These are phyloP conservation scores for Cytospora piceicola DNA, from an alignment of 2,329 filamentous ascomycete species.

Conservation along the genomic window DNA sequence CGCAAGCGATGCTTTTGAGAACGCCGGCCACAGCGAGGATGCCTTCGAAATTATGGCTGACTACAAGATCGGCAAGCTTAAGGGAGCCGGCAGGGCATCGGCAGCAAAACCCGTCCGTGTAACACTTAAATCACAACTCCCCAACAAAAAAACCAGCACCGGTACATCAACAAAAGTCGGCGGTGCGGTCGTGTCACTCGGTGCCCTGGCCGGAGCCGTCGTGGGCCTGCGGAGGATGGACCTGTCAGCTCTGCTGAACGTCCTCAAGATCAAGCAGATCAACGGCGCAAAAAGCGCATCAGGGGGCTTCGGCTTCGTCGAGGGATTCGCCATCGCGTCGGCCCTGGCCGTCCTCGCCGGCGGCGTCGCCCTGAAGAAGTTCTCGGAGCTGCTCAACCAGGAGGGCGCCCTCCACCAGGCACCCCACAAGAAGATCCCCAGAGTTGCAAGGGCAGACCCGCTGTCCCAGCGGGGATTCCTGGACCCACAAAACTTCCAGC, in stretches of 20 bases:
- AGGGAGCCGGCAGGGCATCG: slow-evolving; percentile 34
- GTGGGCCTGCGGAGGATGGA: slow-evolving; percentile 25
- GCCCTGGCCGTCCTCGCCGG: slow-evolving; percentile 40
- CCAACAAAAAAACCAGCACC: slow-evolving; percentile 8
- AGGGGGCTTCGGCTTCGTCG: slow-evolving; percentile 41
- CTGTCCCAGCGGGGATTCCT: slow-evolving; percentile 51
- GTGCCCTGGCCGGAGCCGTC: slow-evolving; percentile 21
- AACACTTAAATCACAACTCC: slow-evolving; percentile 17
- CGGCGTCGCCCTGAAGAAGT: slow-evolving; percentile 37
- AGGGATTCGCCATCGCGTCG: slow-evolving; percentile 44
- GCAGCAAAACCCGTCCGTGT: slow-evolving; percentile 23
- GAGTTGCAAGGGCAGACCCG: slow-evolving; percentile 43
- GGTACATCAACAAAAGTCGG: slow-evolving; percentile 18
- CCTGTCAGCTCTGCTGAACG: slow-evolving; percentile 32
- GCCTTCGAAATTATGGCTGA: slow-evolving; percentile 48
- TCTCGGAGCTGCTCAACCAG: slow-evolving; percentile 40
- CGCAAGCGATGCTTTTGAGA: slow-evolving; percentile 79
- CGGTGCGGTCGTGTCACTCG: slow-evolving; percentile 22
- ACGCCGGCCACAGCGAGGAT: slow-evolving; percentile 78
- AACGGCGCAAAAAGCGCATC: slow-evolving; percentile 15
- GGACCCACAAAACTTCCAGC: slow-evolving; percentile 52
- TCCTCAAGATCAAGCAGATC: slow-evolving; percentile 15
- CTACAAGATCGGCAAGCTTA: slow-evolving; percentile 45
- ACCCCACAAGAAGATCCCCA: slow-evolving; percentile 46
- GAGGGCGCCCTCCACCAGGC: slow-evolving; percentile 43